Percentiles rank a stretch among this genome's conserved stretches.
phyloP scores from a whole-genome alignment of 192 early-diverging fungal species.

The Dissophora globulifera region DNA sequence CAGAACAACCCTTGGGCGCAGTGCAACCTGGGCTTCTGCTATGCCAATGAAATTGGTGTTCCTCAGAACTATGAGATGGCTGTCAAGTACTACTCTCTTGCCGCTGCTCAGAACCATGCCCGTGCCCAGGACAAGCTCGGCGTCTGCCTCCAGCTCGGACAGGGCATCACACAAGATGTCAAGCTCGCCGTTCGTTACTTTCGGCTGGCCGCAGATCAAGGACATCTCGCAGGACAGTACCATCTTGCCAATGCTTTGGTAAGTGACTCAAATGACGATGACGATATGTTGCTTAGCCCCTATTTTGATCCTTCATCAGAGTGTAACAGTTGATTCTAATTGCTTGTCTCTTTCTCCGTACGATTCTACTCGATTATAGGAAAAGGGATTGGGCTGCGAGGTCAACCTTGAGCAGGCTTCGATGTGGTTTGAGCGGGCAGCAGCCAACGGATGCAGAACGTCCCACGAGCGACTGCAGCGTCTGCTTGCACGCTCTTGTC shows the following conservation, averaged over 20 bases:
- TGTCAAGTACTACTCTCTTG: conserved; percentile 72
- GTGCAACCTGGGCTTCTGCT: conserved; percentile 77
- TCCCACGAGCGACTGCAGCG: conserved; percentile 62
- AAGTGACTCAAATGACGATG: too few relatives aligned
- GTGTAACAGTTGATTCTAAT: not conserved
- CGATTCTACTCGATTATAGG: too few relatives aligned
- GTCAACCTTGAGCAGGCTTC: conserved; percentile 52
- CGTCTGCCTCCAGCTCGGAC: conserved; percentile 68
- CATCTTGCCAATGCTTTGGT: conserved; percentile 60
- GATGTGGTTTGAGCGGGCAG: conserved; percentile 56
- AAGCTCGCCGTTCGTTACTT: conserved; percentile 61
- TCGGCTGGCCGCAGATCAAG: conserved; percentile 62
- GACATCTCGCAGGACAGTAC: conserved; percentile 60
- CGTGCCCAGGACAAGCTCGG: conserved; percentile 78
- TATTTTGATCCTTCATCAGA: too few relatives aligned
- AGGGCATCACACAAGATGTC: conserved; percentile 61
- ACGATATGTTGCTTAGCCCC: too few relatives aligned
- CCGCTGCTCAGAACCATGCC: conserved; percentile 72
- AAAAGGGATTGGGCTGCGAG: conserved; percentile 57
- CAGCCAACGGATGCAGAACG: conserved; percentile 59
- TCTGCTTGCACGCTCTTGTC: conserved; percentile 60
- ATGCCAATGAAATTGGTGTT: conserved; percentile 76
- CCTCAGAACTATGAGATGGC: conserved; percentile 66
- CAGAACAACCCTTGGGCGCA: conserved; percentile 81
- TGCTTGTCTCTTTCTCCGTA: too few relatives aligned